Conservation (phyloP, 805 yeast genomes). For the Zygosaccharomyces pseudorouxii region DNA sequence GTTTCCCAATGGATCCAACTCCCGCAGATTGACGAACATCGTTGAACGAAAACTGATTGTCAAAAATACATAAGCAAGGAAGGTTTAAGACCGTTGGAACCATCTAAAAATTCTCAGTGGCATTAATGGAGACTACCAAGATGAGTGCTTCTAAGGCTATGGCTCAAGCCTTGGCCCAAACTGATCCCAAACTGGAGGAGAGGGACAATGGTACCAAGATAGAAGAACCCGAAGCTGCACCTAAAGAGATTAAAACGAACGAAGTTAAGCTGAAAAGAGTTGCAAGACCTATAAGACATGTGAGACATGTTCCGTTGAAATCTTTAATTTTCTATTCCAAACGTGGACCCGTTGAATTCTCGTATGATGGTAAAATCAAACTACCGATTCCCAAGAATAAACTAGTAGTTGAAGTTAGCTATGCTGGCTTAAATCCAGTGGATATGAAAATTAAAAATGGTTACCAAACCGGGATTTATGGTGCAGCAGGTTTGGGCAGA, state of each 20-base stretch:
- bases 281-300: conserved; percentile 47
- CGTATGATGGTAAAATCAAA: conserved; percentile 49
- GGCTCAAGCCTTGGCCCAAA: conserved; percentile 14
- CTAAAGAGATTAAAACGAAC: conserved; percentile 25
- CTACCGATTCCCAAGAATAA: conserved; percentile 46
- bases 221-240: conserved; percentile 23
- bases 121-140: background rate
- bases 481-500: conserved; percentile 63
- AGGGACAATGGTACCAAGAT: conserved; percentile 7
- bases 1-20: background rate
- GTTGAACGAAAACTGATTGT: background rate
- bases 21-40: background rate
- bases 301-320: conserved; percentile 47
- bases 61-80: background rate
- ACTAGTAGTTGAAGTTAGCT: conserved; percentile 53
- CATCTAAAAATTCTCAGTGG: background rate
- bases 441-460: conserved; percentile 59
- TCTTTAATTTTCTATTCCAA: conserved; percentile 41
- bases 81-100: background rate
- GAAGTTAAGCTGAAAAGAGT: conserved; percentile 35
- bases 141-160: background rate
- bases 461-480: conserved; percentile 46
- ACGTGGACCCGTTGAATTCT: conserved; percentile 39
- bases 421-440: conserved; percentile 59
- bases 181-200: conserved; percentile 23